phyloP scores from a whole-genome alignment of 2,329 filamentous ascomycete species.

The Aspergillus persii region DNA sequence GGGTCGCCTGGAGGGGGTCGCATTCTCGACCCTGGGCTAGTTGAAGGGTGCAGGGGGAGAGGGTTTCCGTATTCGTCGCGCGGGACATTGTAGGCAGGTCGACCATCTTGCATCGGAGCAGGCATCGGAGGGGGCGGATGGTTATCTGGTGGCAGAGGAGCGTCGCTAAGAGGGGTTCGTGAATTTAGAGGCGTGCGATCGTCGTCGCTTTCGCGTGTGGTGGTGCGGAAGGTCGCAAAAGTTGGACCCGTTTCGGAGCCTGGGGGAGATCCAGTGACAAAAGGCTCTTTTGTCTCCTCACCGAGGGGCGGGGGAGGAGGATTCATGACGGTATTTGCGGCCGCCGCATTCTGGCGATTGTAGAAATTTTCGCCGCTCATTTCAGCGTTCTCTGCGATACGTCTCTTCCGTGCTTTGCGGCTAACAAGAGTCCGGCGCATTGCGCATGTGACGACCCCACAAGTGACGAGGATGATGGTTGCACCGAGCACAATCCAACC shows the following conservation, averaged over 20 bases:
- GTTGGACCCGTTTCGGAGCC: slow-evolving; percentile 50
- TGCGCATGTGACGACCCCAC: slow-evolving; percentile 83
- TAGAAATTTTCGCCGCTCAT: slow-evolving; percentile 97
- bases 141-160: slow-evolving; percentile 22
- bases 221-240: slow-evolving; percentile 45
- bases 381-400: slow-evolving; percentile 89
- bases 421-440: slow-evolving; percentile 92
- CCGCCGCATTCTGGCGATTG: slow-evolving; percentile 54
- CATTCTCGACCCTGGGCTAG: slow-evolving; percentile 32
- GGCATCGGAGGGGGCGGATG: slow-evolving; percentile 31
- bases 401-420: slow-evolving; percentile 86
- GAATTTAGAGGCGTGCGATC: slow-evolving; percentile 42
- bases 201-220: slow-evolving; percentile 37
- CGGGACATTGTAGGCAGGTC: slow-evolving; percentile 31
- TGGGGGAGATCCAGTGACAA: slow-evolving; percentile 54
- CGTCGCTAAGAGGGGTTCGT: slow-evolving; percentile 29
- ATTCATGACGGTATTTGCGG: slow-evolving; percentile 25
- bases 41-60: slow-evolving; percentile 27
- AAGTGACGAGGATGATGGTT: slow-evolving; percentile 78
- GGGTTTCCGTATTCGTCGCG: slow-evolving; percentile 43
- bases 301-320: slow-evolving; percentile 32
- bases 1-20: slow-evolving; percentile 43
- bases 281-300: slow-evolving; percentile 56
- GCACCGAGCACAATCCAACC: slow-evolving; percentile 90
- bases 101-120: slow-evolving; percentile 26